Evolutionary conservation across 306 rosid genomes (phyloP).

Genomic region (Prunus mume): DNA sequence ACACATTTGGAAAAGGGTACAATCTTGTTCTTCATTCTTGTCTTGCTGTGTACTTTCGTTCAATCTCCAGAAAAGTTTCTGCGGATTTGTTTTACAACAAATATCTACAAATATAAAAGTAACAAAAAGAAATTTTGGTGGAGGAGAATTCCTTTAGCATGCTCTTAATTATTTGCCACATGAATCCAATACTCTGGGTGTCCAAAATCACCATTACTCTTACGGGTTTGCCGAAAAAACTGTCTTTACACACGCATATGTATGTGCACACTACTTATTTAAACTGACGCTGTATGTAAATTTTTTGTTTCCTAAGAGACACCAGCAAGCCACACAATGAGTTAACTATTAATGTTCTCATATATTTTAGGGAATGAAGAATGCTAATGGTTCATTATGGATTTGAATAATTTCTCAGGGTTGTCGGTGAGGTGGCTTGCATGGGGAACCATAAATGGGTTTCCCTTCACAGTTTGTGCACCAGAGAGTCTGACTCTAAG

Average conservation of each 20-base stretch:
- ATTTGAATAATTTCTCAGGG: constrained; percentile 41
- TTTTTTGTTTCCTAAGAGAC: background rate
- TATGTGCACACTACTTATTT: too few species aligned
- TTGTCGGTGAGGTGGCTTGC: constrained; percentile 69
- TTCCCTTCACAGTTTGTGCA: constrained; percentile 38
- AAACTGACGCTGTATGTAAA: background rate
- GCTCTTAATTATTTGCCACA: background rate
- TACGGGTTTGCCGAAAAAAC: background rate
- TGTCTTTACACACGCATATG: background rate
- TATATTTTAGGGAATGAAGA: background rate
- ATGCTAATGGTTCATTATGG: background rate
- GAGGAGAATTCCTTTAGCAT: constrained; percentile 26
- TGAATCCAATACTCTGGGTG: constrained; percentile 13
- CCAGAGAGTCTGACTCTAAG: constrained; percentile 30
- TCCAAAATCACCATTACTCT: constrained; percentile 3
- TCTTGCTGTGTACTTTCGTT: background rate
- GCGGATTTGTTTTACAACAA: background rate
- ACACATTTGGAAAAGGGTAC: constrained; percentile 83
- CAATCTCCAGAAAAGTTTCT: background rate
- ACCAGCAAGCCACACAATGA: background rate
- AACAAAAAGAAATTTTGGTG: background rate
- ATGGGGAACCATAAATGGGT: constrained; percentile 68
- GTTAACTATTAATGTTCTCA: background rate
- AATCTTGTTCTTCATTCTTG: constrained; percentile 19
- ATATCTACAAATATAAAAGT: background rate